Base-by-base conservation (phyloP, 1,284 basidiomycete species). In the Marasmius oreades region DNA sequence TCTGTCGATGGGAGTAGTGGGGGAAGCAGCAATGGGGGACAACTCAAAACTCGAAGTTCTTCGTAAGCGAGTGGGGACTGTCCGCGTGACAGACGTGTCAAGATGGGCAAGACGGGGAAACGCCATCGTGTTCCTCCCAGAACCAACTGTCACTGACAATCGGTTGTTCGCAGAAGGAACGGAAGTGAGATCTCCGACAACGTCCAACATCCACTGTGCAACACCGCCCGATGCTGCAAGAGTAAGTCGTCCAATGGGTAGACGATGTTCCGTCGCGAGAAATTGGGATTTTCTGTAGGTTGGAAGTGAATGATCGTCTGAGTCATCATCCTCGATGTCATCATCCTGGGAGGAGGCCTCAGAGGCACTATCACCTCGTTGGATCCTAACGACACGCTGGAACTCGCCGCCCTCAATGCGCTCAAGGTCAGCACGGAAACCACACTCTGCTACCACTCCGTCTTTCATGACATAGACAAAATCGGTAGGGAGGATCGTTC, bases 401-500 rank as follows among this genome's bases (percentile, higher is more conserved):
- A 88, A 88, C 61, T 85, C 82, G 58, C 84, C 83, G 7, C 73
- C 73, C 4, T 66, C 62, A 14, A 73, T 36, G 61, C 71, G 54
- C 68, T 89, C 85, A 51, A 95, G 78, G 65, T 94, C 90, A 1
- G 71, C 69, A 5, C 93, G 84, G 73, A 86, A 98, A 1, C 96
- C 96, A 65, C 95, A 88, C 68, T 98, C 91, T 37, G 86, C 87
- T n/a, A 98, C 83, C 0, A 71, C 62, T 0, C 95, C 96, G 23
- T 85, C 76, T 61, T 87, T 85, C 77, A 99, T 85, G 3, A 98
- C 89, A 69, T 98, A 98, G 14, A 96, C 90, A 63, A 96, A 98
- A 70, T 98, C 95, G 16, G 78, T 72, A 0, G 76, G 55, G 3
- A 75, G 75, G 63, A 99, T 92, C 1, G 51, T 53, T 24, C 51